These are phyloP conservation scores for Colletotrichum abscissum DNA, from an alignment of 2,329 filamentous ascomycete genomes.

Conservation along the genomic window DNA sequence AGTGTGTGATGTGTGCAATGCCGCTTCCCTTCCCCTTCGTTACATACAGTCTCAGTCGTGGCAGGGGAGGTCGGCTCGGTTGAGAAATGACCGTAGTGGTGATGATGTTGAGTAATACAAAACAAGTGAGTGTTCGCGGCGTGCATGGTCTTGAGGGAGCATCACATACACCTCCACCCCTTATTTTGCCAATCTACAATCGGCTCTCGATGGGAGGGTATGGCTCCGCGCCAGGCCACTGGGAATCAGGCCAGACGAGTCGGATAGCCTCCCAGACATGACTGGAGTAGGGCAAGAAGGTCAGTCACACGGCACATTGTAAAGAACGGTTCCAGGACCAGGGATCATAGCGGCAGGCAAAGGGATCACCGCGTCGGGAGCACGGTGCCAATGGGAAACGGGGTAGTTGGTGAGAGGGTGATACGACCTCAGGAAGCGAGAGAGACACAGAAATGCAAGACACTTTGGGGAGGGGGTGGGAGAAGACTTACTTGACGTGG, in stretches of 20 bases:
- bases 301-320: conserved; percentile 36
- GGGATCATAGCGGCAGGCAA: conserved; percentile 4
- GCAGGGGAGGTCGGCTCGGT: background rate
- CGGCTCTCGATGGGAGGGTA: conserved; percentile 81
- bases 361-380: conserved; percentile 34
- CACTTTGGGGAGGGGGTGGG: conserved; percentile 47
- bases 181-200: conserved; percentile 63
- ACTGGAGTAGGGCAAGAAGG: conserved; percentile 52
- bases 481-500: conserved; percentile 78
- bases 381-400: conserved; percentile 29
- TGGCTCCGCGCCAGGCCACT: conserved; percentile 81
- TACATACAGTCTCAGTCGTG: conserved; percentile 6
- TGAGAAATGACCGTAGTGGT: background rate
- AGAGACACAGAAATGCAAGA: conserved; percentile 46
- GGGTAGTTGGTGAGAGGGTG: conserved; percentile 26
- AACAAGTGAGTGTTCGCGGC: background rate
- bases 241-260: conserved; percentile 89
- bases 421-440: conserved; percentile 32
- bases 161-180: background rate
- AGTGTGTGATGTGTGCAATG: background rate
- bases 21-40: conserved; percentile 2
- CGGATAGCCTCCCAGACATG: conserved; percentile 96
- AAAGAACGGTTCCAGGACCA: conserved; percentile 29
- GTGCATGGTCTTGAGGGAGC: background rate
- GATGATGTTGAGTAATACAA: conserved; percentile 19